Percentiles rank a stretch among this genome's conserved stretches.
Evolutionary conservation across 768 basidiomycete genomes (phyloP).

Genomic region (Porpolomopsis calyptriformis): DNA sequence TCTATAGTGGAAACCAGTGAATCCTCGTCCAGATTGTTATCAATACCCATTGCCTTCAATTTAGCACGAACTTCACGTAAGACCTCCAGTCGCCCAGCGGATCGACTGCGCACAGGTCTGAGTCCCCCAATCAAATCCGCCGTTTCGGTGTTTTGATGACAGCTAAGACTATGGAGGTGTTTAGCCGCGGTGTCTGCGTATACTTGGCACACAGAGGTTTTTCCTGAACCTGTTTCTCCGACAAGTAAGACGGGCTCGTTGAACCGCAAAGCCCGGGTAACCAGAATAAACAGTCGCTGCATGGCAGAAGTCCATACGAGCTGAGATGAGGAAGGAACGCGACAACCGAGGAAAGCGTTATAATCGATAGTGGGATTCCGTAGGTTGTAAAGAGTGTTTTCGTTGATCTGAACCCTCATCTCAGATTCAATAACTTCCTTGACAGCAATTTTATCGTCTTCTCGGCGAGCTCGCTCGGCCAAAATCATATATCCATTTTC

Average conservation of each 20-base stretch:
- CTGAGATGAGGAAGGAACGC: constrained; percentile 35
- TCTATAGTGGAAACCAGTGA: constrained; percentile 19
- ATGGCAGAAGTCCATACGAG: constrained; percentile 91
- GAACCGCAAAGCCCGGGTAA: constrained; percentile 75
- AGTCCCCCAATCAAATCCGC: constrained; percentile 93
- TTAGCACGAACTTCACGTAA: constrained; percentile 31
- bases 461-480: constrained; percentile 76
- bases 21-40: constrained; percentile 15
- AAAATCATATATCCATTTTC: constrained; percentile 97
- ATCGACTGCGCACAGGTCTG: constrained; percentile 75
- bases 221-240: constrained; percentile 95
- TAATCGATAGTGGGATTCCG: constrained; percentile 31
- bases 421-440: constrained; percentile 86
- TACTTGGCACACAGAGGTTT: constrained; percentile 92
- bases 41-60: constrained; percentile 33
- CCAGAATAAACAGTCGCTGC: constrained; percentile 78
- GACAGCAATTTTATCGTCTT: constrained; percentile 80
- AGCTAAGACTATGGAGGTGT: constrained; percentile 68
- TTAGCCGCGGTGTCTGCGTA: constrained; percentile 59
- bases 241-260: constrained; percentile 94
- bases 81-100: constrained; percentile 40
- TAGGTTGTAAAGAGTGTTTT: constrained; percentile 54
- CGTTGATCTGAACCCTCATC: constrained; percentile 82
- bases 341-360: constrained; percentile 43
- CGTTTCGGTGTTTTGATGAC: constrained; percentile 97